Evolutionary conservation across 2,329 filamentous ascomycete species (phyloP).

Genomic region (Emmonsia crescens): DNA sequence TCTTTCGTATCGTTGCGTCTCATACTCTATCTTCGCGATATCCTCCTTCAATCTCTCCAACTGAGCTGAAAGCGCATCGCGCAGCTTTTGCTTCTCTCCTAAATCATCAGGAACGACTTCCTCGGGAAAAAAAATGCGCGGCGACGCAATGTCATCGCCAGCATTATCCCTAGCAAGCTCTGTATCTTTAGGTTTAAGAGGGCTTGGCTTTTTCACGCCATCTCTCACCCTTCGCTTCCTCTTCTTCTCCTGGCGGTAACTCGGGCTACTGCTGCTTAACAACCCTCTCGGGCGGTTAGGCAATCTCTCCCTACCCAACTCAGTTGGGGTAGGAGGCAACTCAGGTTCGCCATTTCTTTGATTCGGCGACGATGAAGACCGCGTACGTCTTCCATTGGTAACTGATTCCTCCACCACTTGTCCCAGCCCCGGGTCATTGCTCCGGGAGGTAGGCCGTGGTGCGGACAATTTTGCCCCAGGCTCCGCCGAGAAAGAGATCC

Average conservation of each 20-base stretch:
- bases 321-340: constrained; percentile 43
- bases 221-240: constrained; percentile 19
- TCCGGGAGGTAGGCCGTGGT: too few relatives aligned
- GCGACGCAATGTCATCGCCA: constrained; percentile 1
- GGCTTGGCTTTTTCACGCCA: constrained; percentile 18
- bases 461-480: background rate
- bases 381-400: background rate
- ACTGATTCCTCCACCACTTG: constrained; percentile 7
- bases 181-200: constrained; percentile 20
- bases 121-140: background rate
- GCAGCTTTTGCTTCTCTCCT: constrained; percentile 41
- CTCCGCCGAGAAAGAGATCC: background rate
- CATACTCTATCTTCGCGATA: constrained; percentile 45
- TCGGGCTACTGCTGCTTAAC: constrained; percentile 29
- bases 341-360: constrained; percentile 47
- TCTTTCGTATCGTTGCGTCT: constrained; percentile 46
- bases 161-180: constrained; percentile 12
- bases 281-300: constrained; percentile 19
- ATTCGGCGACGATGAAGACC: background rate
- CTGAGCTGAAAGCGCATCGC: constrained; percentile 46
- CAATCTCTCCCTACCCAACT: constrained; percentile 28
- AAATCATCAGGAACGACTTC: constrained; percentile 18
- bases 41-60: constrained; percentile 49
- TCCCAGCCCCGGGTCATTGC: background rate
- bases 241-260: constrained; percentile 19